Evolutionary conservation across 768 basidiomycete species (phyloP), one percentile per base, ranked within the genome.

Genomic region (Leucocoprinus birnbaumii): DNA sequence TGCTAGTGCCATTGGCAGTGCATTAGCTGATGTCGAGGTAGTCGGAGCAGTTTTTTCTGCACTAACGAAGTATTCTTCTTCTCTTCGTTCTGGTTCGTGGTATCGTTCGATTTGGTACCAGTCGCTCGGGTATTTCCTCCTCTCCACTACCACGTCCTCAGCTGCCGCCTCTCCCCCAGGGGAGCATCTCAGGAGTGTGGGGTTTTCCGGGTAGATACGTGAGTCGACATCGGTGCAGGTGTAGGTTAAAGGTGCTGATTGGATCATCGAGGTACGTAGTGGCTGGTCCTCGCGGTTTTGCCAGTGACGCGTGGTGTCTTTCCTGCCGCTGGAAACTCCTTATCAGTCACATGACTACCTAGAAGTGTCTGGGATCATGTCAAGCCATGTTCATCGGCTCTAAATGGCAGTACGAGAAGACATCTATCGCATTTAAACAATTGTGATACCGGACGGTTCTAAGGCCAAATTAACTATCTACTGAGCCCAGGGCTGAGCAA

Each of bases 401-500:
- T 31, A 31, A 31, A 31, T 31, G 11, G 31, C 11, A 31, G 6
- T 31, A 31, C n/a, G 31, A 5, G 31, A 31, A 31, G 31, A n/a
- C n/a, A n/a, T n/a, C n/a, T n/a, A n/a, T n/a, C n/a, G n/a, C n/a
- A n/a, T n/a, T n/a, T n/a, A n/a, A n/a, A n/a, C n/a, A n/a, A n/a
- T n/a, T n/a, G n/a, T n/a, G n/a, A n/a, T n/a, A n/a, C n/a, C n/a
- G n/a, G n/a, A n/a, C n/a, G n/a, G n/a, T n/a, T 31, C 31, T 31
- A 31, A 31, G 31, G 6, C 31, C 31, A 5, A 31, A 31, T 11
- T 5, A 31, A 31, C 31, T 31, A 31, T 31, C 31, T 31, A 31
- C 31, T 31, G n/a, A 43, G 66, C 65, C 18, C 64, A 59, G 14
- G 65, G 64, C 26, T 61, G 72, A 56, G 62, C 68, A 37, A 79